These are phyloP conservation scores for Tetrapisispora arboricola DNA, from an alignment of 805 yeast genomes.

Conservation along the genomic window DNA sequence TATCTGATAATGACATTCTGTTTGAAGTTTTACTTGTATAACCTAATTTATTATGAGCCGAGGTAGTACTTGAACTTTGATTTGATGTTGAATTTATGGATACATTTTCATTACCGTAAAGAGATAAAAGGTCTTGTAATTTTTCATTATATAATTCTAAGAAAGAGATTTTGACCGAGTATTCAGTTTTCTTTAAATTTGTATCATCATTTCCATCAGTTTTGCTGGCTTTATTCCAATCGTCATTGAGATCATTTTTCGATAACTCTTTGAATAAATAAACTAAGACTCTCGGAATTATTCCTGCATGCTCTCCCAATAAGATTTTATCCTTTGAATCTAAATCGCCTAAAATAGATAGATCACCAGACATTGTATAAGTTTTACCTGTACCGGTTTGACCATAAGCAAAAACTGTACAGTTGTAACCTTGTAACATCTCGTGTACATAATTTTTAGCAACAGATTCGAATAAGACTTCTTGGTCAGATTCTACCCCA, in stretches of 20 bases:
- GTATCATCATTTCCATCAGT: background rate
- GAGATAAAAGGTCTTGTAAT: conserved; percentile 49
- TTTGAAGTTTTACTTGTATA: no score
- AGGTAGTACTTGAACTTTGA: background rate
- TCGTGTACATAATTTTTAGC: conserved; percentile 44
- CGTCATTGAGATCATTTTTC: conserved; percentile 17
- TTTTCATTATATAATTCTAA: conserved; percentile 80
- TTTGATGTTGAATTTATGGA: background rate
- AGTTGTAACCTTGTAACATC: conserved; percentile 74
- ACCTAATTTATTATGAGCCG: background rate
- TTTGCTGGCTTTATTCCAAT: background rate
- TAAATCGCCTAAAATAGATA: conserved; percentile 32
- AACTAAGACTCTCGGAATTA: conserved; percentile 50
- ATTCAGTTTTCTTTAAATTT: conserved; percentile 30
- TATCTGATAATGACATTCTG: no score
- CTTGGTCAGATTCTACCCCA: conserved; percentile 74
- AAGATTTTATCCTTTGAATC: conserved; percentile 19
- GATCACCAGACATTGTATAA: conserved; percentile 62
- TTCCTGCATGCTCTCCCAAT: conserved; percentile 43
- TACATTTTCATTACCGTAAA: conserved; percentile 3
- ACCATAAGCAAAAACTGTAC: conserved; percentile 77
- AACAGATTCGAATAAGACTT: conserved; percentile 50
- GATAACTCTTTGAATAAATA: conserved; percentile 43
- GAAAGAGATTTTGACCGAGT: conserved; percentile 59
- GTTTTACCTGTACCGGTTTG: conserved; percentile 87